Conservation (phyloP, 495 filamentous ascomycete species). For the Lophiotrema nucula region DNA sequence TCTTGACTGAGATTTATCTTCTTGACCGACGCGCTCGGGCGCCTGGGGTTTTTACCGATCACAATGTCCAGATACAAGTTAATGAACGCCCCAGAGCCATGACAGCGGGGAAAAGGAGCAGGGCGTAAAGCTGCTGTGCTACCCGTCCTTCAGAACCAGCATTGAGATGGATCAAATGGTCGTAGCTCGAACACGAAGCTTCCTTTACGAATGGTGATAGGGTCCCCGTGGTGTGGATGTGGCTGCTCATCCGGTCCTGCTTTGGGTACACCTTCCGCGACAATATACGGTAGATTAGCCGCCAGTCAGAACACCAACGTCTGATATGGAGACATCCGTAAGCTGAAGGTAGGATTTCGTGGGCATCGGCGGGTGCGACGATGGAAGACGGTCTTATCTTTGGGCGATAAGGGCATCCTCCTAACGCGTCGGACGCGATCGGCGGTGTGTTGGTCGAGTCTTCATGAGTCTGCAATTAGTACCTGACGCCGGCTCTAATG, state of each 20-base stretch:
- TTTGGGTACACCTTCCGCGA: slow-evolving; percentile 9
- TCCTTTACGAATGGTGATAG: too few relatives aligned
- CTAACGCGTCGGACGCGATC: background rate
- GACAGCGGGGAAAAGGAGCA: slow-evolving; percentile 1
- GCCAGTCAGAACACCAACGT: background rate
- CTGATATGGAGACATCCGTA: too few relatives aligned
- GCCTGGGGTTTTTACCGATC: background rate
- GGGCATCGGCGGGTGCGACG: background rate
- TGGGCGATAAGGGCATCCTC: background rate
- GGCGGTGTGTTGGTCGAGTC: background rate
- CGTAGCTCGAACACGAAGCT: background rate
- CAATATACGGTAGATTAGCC: background rate
- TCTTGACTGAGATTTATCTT: too few relatives aligned
- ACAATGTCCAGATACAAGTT: background rate
- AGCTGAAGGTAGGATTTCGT: too few relatives aligned
- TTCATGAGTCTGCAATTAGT: too few relatives aligned
- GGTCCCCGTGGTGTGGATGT: background rate
- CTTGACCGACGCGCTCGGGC: background rate
- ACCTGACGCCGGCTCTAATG: too few relatives aligned
- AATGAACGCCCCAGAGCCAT: background rate
- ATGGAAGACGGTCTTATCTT: background rate
- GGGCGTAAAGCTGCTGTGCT: background rate
- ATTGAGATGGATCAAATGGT: background rate
- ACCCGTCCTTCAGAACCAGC: background rate
- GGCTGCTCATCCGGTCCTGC: background rate